Conservation (phyloP, 306 rosid genomes). For the Castanea crenata region DNA sequence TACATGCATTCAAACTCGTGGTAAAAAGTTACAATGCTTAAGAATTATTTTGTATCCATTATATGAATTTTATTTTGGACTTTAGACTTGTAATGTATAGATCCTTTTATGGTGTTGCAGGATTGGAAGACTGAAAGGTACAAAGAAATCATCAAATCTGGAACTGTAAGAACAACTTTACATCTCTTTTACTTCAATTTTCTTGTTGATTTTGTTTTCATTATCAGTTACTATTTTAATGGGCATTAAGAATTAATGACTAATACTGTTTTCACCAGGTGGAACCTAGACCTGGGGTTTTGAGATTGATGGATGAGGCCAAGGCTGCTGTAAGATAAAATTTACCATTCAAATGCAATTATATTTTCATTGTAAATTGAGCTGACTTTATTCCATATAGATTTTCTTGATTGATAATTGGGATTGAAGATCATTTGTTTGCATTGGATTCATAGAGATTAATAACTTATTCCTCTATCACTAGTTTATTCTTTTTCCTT, state of each 20-base stretch:
- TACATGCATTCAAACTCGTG: background rate
- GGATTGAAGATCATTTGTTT: constrained; percentile 1
- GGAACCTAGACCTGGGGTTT: constrained; percentile 91
- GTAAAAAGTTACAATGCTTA: background rate
- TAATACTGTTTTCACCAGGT: constrained; percentile 49
- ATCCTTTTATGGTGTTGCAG: constrained; percentile 42
- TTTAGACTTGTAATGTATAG: constrained; percentile 7
- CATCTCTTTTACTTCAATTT: constrained; percentile 9
- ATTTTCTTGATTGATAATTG: constrained; percentile 3
- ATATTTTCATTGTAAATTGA: constrained; percentile 8
- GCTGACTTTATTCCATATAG: constrained; percentile 10
- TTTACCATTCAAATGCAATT: constrained; percentile 16
- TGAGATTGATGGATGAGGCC: constrained; percentile 90
- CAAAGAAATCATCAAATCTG: constrained; percentile 94
- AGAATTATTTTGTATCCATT: background rate
- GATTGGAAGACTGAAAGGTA: constrained; percentile 98
- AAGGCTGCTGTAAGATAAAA: constrained; percentile 76
- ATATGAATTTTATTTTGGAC: background rate
- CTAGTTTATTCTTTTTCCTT: background rate
- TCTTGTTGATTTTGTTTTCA: background rate
- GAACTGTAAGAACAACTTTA: constrained; percentile 61
- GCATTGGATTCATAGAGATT: constrained; percentile 5
- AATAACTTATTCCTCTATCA: background rate
- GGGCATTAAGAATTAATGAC: background rate
- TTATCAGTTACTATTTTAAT: constrained; percentile 1